These are phyloP conservation scores for Saussurea involucrata DNA, from an alignment of 129 eudicot species.

Conservation along the genomic window DNA sequence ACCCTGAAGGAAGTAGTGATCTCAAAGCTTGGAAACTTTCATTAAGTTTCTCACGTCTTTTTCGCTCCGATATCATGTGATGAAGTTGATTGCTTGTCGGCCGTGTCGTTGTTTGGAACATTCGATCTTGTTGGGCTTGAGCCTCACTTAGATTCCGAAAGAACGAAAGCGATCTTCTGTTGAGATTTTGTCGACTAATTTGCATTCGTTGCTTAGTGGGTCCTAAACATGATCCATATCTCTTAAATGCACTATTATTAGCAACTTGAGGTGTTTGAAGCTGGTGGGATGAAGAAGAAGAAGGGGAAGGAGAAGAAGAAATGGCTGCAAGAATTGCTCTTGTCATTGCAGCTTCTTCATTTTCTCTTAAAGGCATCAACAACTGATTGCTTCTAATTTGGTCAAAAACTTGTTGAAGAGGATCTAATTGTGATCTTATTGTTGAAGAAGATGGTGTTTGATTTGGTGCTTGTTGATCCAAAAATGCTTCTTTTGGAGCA, in stretches of 20 bases:
- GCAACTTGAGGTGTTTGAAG: conserved; percentile 23
- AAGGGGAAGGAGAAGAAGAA: conserved; percentile 37
- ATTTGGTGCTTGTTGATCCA: conserved; percentile 12
- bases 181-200: conserved; percentile 36
- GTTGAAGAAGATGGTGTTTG: conserved; percentile 23
- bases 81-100: conserved; percentile 54
- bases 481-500: conserved; percentile 6
- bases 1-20: conserved; percentile 78
- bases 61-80: conserved; percentile 77
- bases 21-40: conserved; percentile 76
- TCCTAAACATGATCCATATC: conserved; percentile 29
- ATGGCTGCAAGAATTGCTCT: conserved; percentile 64
- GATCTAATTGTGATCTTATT: conserved; percentile 17
- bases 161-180: conserved; percentile 42
- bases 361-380: conserved; percentile 48
- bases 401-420: conserved; percentile 34
- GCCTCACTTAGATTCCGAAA: conserved; percentile 33
- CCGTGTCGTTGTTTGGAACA: conserved; percentile 21
- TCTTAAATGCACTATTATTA: conserved; percentile 45
- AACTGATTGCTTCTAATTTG: conserved; percentile 37
- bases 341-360: conserved; percentile 64
- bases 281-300: conserved; percentile 29
- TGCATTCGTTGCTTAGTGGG: conserved; percentile 22
- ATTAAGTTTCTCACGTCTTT: conserved; percentile 68
- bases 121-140: conserved; percentile 29